A percentile compares a stretch with the other conserved stretches of the same genome.
Conservation (phyloP, 441 rosid genomes). For the Rhodomyrtus psidioides region DNA sequence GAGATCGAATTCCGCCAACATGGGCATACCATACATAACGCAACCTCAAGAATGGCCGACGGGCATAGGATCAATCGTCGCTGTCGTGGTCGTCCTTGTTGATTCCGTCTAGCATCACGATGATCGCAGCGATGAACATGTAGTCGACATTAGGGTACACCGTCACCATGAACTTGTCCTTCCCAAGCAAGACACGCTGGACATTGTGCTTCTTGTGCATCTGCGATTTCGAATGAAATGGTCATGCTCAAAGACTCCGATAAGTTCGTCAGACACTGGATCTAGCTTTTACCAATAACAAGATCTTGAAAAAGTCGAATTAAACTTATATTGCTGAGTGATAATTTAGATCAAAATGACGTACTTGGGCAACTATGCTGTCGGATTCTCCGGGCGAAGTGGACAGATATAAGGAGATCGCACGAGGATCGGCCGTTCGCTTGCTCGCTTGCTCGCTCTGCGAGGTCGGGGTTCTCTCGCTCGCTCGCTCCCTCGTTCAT, state of each 20-base stretch:
- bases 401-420: too few species aligned
- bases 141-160: constrained; percentile 44
- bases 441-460: too few species aligned
- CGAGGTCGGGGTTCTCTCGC: too few species aligned
- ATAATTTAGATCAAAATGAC: not conserved
- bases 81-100: constrained; percentile 6
- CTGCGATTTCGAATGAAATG: constrained; percentile 11
- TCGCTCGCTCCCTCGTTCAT: too few species aligned
- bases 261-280: too few species aligned
- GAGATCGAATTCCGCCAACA: not conserved
- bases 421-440: too few species aligned
- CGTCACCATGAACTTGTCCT: constrained; percentile 42
- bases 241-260: not conserved
- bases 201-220: constrained; percentile 42
- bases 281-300: too few species aligned
- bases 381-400: constrained; percentile 42
- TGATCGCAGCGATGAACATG: constrained; percentile 42
- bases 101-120: constrained; percentile 48
- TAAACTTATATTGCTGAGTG: not conserved
- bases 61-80: not conserved
- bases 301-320: not conserved
- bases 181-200: constrained; percentile 29
- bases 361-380: constrained; percentile 36
- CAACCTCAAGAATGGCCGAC: not conserved
- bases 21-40: not conserved